These are phyloP conservation scores for Drechslerella stenobrocha DNA, from an alignment of 2,329 filamentous ascomycete genomes.

Conservation along the genomic window DNA sequence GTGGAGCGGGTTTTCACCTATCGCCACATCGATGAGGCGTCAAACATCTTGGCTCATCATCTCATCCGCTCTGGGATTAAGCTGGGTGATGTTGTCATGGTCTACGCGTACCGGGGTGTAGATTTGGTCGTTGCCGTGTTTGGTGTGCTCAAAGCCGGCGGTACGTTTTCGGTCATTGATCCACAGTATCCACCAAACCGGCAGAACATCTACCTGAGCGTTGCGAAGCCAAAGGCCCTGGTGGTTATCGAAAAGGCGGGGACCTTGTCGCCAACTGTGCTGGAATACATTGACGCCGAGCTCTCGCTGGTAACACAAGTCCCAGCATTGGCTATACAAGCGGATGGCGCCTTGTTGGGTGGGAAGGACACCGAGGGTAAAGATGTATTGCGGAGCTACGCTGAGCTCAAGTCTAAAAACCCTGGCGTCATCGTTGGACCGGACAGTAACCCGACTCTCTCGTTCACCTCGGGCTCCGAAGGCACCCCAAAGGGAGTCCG, in stretches of 20 bases:
- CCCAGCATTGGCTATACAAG: conserved; percentile 70
- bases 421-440: conserved; percentile 80
- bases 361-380: conserved; percentile 65
- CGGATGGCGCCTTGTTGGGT: conserved; percentile 73
- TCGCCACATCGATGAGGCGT: conserved; percentile 79
- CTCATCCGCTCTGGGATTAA: conserved; percentile 72
- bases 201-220: conserved; percentile 80
- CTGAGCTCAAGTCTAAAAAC: conserved; percentile 61
- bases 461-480: conserved; percentile 74
- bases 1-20: conserved; percentile 75
- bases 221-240: conserved; percentile 72
- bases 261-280: conserved; percentile 60
- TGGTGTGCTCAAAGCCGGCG: conserved; percentile 68
- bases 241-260: conserved; percentile 73
- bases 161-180: conserved; percentile 71
- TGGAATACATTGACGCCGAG: conserved; percentile 71
- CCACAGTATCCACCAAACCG: conserved; percentile 79
- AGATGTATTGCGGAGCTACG: conserved; percentile 67
- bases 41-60: conserved; percentile 78
- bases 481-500: conserved; percentile 83
- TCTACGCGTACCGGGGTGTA: conserved; percentile 81
- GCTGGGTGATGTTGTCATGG: conserved; percentile 88
- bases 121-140: conserved; percentile 77
- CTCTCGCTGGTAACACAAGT: conserved; percentile 73
- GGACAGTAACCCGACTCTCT: conserved; percentile 76